Conservation (phyloP, 768 basidiomycete species). For the Suillus occidentalis region DNA sequence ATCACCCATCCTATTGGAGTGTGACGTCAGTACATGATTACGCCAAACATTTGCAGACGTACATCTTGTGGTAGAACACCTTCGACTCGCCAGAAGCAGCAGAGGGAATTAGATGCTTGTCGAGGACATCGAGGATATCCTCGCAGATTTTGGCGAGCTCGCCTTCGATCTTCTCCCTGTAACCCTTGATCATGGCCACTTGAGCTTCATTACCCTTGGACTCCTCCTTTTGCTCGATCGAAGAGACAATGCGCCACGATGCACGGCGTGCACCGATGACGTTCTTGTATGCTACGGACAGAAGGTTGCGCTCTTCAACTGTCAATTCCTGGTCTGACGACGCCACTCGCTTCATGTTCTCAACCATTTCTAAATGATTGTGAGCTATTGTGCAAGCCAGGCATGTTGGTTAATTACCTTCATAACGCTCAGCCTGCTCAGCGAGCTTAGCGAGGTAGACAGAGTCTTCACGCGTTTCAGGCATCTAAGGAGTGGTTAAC, state of each 20-base stretch:
- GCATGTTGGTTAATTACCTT: constrained; percentile 54
- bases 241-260: constrained; percentile 97
- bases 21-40: constrained; percentile 16
- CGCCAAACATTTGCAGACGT: constrained; percentile 27
- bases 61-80: constrained; percentile 99
- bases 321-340: constrained; percentile 98
- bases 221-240: constrained; percentile 99
- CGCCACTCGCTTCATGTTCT: constrained; percentile 99
- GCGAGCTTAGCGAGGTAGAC: constrained; percentile 99
- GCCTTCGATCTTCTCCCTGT: constrained; percentile 96
- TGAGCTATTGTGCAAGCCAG: constrained; percentile 7
- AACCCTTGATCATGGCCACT: constrained; percentile 96
- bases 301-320: constrained; percentile 96
- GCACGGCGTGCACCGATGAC: constrained; percentile 98
- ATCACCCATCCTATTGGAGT: constrained; percentile 85
- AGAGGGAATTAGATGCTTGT: constrained; percentile 96
- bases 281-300: constrained; percentile 99
- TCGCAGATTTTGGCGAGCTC: constrained; percentile 98
- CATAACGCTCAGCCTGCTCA: constrained; percentile 99
- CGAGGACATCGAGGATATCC: constrained; percentile 95
- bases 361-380: constrained; percentile 80
- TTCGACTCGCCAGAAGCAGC: constrained; percentile 96
- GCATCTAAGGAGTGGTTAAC: constrained; percentile 52
- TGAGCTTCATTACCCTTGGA: constrained; percentile 96
- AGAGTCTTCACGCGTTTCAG: constrained; percentile 86